Evolutionary conservation across 2,329 filamentous ascomycete genomes (phyloP).

Genomic region (Penicillium sp.): DNA sequence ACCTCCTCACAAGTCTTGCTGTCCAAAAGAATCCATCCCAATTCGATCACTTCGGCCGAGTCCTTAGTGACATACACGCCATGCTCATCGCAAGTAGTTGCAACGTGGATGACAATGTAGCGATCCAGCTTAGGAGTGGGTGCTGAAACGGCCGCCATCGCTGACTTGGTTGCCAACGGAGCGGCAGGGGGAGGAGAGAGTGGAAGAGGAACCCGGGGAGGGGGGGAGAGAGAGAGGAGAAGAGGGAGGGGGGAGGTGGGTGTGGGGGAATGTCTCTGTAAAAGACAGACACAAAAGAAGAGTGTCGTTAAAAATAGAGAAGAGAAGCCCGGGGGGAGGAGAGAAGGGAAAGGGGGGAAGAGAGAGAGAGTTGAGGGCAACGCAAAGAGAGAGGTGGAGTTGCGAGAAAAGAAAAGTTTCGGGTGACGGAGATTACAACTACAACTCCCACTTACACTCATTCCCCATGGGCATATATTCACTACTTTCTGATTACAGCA

Average conservation of each 20-base stretch:
- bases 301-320: conserved; percentile 30
- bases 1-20: conserved; percentile 93
- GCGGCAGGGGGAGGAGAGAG: conserved; percentile 26
- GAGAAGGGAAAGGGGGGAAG: conserved; percentile 23
- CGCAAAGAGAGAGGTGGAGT: conserved; percentile 24
- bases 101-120: conserved; percentile 97
- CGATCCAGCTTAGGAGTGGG: conserved; percentile 81
- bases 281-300: conserved; percentile 36
- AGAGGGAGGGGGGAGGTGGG: conserved; percentile 17
- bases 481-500: no score
- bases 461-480: no score
- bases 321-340: conserved; percentile 25
- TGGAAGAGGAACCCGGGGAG: conserved; percentile 16
- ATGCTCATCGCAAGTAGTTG: conserved; percentile 98
- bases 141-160: conserved; percentile 51
- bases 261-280: conserved; percentile 30
- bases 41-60: conserved; percentile 97
- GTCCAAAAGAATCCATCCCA: conserved; percentile 96
- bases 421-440: conserved; percentile 20
- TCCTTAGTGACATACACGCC: conserved; percentile 99
- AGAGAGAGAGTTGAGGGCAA: conserved; percentile 23
- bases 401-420: conserved; percentile 21
- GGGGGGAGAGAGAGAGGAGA: conserved; percentile 10
- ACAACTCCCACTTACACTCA: background rate
- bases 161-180: conserved; percentile 35